Evolutionary conservation across 176 grass and related monocot species (phyloP), one percentile per base, ranked within the genome.

Genomic region (Cenchrus purpureus): DNA sequence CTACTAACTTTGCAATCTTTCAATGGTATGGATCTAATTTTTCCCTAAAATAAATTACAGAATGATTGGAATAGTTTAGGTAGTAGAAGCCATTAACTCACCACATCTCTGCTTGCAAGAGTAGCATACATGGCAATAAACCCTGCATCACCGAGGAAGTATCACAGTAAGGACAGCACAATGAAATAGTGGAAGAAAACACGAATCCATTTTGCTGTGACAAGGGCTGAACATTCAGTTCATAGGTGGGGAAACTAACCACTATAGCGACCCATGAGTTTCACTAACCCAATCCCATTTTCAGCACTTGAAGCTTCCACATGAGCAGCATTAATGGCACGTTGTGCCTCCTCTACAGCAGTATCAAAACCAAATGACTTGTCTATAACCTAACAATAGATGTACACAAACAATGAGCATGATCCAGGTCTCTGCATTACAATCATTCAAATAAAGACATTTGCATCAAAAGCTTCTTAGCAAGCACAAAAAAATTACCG

Each of bases 81-180:
- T 44, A 75, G 60, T 55, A 72, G n/a, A 48, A 84, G 54, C 15
- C 44, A 77, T 25, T 62, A 86, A 83, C 96, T 95, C 85, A 95
- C 96, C 89, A 98, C 96, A 83, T 98, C 96, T 74, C 96, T 85
- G 84, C 96, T 98, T 70, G 96, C 91, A 85, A 98, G 91, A 76
- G 93, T 95, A 89, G 96, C 96, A 91, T 98, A 95, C 96, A 98
- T 92, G n/a, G 96, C 91, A 84, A 98, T 94, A 76, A 98, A 94
- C 31, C 96, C 96, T 98, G 90, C 71, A 88, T 70, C 44, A 82
- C 42, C 29, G 42, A 76, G 77, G 28, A 48, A 74, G 10, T 43
- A 25, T 49, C 29, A 63, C 7, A 10, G 28, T 87, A 77, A 82
- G 55, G 16, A 85, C 40, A 46, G 14, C n/a, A 57, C 0, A 65